These are phyloP conservation scores for Colletotrichum sp. DNA, from an alignment of 2,329 filamentous ascomycete genomes.

Conservation along the genomic window DNA sequence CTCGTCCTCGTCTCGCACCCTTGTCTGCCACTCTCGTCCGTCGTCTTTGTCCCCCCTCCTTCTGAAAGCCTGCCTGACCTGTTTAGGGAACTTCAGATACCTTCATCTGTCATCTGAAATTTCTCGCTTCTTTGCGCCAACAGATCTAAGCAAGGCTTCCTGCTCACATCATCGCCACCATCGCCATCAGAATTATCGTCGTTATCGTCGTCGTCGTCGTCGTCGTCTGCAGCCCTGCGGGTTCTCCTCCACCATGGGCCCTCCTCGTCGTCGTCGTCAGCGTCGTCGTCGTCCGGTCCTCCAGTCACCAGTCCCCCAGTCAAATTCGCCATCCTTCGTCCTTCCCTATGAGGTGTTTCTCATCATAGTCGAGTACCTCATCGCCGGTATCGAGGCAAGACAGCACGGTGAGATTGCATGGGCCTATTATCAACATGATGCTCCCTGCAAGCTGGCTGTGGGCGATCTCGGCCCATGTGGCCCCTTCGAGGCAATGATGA, in stretches of 20 bases:
- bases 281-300: no score
- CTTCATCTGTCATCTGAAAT: not conserved
- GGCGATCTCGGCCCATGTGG: fast-evolving
- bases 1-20: no score
- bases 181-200: not conserved
- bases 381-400: not conserved
- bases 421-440: not conserved
- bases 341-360: not conserved
- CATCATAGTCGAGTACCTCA: not conserved
- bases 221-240: no score
- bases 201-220: not conserved
- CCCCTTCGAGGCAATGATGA: not conserved
- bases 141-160: fast-evolving
- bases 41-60: not conserved
- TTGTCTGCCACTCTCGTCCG: no score
- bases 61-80: not conserved
- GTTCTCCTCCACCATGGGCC: no score
- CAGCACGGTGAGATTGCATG: not conserved
- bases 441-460: not conserved
- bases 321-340: not conserved
- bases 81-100: not conserved
- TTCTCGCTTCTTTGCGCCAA: not conserved
- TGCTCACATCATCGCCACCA: not conserved
- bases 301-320: no score
- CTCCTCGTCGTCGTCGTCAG: not conserved